phyloP scores from a whole-genome alignment of 2,329 filamentous ascomycete genomes.

The Exophiala mesophila region DNA sequence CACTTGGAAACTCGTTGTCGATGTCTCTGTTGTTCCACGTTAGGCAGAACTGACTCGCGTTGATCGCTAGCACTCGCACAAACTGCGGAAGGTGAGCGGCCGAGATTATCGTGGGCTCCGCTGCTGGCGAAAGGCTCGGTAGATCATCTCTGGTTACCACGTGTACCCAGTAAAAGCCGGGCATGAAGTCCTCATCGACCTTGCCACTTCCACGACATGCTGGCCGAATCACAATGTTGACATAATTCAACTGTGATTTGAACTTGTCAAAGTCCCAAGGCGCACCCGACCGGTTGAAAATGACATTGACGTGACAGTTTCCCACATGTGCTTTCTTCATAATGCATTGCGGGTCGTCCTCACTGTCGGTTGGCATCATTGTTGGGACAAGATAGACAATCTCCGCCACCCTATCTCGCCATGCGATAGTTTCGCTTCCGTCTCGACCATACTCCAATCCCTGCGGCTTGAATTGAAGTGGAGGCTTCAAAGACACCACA shows the following conservation, averaged over 20 bases:
- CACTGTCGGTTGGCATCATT: conserved; percentile 88
- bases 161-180: conserved; percentile 77
- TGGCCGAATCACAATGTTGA: conserved; percentile 93
- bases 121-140: conserved; percentile 84
- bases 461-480: conserved; percentile 79
- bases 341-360: conserved; percentile 68
- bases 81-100: conserved; percentile 77
- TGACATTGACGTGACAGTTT: conserved; percentile 96
- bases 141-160: conserved; percentile 85
- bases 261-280: conserved; percentile 89
- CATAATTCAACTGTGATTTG: conserved; percentile 90
- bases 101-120: conserved; percentile 83
- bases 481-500: conserved; percentile 71
- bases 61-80: conserved; percentile 82
- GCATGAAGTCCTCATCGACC: conserved; percentile 28
- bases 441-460: conserved; percentile 81
- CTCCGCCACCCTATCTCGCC: conserved; percentile 91
- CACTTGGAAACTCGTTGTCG: conserved; percentile 76
- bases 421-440: conserved; percentile 84
- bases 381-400: conserved; percentile 94
- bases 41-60: conserved; percentile 85
- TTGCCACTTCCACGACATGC: conserved; percentile 47
- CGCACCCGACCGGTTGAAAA: conserved; percentile 93
- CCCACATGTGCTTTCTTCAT: conserved; percentile 93
- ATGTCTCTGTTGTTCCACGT: conserved; percentile 66